Percentiles rank a stretch among this genome's conserved stretches.
phyloP scores from a whole-genome alignment of 345 rosid species.

The Dipteronia dyeriana region DNA sequence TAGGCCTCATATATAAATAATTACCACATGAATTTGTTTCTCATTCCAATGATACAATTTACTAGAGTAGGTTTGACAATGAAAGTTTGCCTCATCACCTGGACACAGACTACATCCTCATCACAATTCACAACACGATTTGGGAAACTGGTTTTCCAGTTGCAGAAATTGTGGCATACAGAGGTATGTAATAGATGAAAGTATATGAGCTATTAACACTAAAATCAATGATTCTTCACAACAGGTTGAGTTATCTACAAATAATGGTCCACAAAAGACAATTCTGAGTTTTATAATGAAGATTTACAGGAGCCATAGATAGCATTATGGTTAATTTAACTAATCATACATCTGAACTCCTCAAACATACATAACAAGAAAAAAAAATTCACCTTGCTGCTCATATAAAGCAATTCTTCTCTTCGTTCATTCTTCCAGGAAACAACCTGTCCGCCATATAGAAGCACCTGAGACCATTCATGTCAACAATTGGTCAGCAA shows the following conservation, averaged over 20 bases:
- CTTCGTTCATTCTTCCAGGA: slow-evolving; percentile 93
- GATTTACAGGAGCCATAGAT: background rate
- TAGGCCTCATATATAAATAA: background rate
- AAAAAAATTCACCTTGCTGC: slow-evolving; percentile 62
- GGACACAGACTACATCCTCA: background rate
- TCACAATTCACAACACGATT: background rate
- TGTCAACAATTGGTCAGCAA: slow-evolving; percentile 12
- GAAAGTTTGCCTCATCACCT: background rate
- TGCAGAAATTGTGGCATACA: background rate
- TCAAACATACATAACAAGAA: background rate
- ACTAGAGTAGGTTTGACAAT: background rate
- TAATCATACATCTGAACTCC: background rate
- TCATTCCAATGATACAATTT: background rate
- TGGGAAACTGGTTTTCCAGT: background rate
- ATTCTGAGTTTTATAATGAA: slow-evolving; percentile 3
- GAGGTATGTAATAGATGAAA: background rate
- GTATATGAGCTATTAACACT: background rate
- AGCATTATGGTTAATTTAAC: background rate
- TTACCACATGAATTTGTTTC: background rate
- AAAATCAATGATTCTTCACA: background rate
- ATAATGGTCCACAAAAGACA: background rate
- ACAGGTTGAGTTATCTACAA: background rate
- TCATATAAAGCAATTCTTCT: slow-evolving; percentile 81
- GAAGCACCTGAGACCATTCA: slow-evolving; percentile 71
- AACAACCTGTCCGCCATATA: slow-evolving; percentile 85